These are phyloP conservation scores for Clathrospora elynae DNA, from an alignment of 2,329 filamentous ascomycete genomes.

Conservation along the genomic window DNA sequence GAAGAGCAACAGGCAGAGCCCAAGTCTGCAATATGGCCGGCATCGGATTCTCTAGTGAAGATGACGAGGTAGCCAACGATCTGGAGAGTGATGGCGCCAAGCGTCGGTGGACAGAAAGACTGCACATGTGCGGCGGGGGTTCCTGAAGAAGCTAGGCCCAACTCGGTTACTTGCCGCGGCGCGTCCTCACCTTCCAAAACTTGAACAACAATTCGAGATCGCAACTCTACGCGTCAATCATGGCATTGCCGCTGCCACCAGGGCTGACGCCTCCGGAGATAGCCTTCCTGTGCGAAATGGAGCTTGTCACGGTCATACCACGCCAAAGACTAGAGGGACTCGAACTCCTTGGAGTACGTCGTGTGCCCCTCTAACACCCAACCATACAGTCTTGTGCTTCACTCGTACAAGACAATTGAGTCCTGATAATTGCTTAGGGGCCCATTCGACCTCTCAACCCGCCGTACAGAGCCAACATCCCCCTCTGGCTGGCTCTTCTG, in stretches of 20 bases:
- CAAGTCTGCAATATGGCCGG: constrained; percentile 26
- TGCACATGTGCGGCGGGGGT: too few relatives aligned
- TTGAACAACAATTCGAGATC: constrained; percentile 16
- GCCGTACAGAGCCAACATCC: constrained; percentile 77
- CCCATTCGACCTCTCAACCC: constrained; percentile 76
- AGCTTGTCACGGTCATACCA: constrained; percentile 89
- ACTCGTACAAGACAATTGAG: not conserved
- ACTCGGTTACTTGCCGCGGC: constrained; percentile 22
- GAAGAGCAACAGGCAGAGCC: constrained; percentile 29
- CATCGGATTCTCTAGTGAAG: constrained; percentile 20
- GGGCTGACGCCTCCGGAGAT: constrained; percentile 85
- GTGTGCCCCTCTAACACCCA: constrained; percentile 52
- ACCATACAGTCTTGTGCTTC: constrained; percentile 16
- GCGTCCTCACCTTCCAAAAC: constrained; percentile 15
- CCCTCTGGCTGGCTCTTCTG: constrained; percentile 92
- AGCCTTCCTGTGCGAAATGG: constrained; percentile 96
- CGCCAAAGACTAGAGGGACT: constrained; percentile 88
- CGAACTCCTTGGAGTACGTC: constrained; percentile 81
- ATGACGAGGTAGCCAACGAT: not conserved
- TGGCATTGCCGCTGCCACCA: constrained; percentile 66
- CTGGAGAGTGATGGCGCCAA: constrained; percentile 3
- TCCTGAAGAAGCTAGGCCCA: constrained; percentile 24
- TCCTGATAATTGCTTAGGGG: constrained; percentile 62
- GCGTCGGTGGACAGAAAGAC: too few relatives aligned
- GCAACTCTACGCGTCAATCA: constrained; percentile 45